Percentiles rank a stretch among this genome's conserved stretches.
phyloP scores from a whole-genome alignment of 1,284 basidiomycete species.

The Irpex sp. region DNA sequence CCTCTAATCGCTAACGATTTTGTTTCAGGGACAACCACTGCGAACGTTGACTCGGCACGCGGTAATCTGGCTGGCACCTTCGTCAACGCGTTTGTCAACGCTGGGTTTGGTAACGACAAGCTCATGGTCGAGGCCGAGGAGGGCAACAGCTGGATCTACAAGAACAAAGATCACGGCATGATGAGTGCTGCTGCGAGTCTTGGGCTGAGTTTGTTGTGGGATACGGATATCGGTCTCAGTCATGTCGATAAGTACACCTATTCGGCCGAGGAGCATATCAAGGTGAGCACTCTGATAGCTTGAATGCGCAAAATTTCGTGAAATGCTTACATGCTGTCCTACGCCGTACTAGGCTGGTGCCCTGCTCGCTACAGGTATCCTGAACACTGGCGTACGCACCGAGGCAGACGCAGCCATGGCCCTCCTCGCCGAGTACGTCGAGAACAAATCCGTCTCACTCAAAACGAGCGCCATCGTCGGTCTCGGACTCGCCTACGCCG shows the following conservation, averaged over 20 bases:
- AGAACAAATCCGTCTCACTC: conserved; percentile 82
- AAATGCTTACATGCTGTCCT: too few relatives aligned
- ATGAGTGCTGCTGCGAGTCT: conserved; percentile 94
- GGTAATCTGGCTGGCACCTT: conserved; percentile 96
- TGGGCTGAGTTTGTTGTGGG: conserved; percentile 94
- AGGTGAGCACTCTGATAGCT: conserved; percentile 40
- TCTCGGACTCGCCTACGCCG: conserved; percentile 92
- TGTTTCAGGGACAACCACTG: conserved; percentile 50
- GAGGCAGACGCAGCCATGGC: conserved; percentile 95
- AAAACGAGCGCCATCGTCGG: conserved; percentile 90
- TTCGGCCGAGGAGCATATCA: conserved; percentile 94
- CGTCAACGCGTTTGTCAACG: conserved; percentile 99
- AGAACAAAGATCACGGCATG: conserved; percentile 99
- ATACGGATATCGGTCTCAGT: conserved; percentile 91
- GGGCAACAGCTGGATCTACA: conserved; percentile 98
- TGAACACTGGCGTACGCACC: conserved; percentile 88
- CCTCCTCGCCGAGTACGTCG: conserved; percentile 88
- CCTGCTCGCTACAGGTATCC: conserved; percentile 90
- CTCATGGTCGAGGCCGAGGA: conserved; percentile 96
- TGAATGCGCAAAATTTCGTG: too few relatives aligned
- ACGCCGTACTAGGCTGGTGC: conserved; percentile 70
- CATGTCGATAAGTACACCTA: conserved; percentile 99
- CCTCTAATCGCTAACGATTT: not conserved
- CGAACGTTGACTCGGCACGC: conserved; percentile 89
- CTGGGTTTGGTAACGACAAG: conserved; percentile 98